Evolutionary conservation across 257 asterid genomes (phyloP).

Genomic region (Mentha longifolia): DNA sequence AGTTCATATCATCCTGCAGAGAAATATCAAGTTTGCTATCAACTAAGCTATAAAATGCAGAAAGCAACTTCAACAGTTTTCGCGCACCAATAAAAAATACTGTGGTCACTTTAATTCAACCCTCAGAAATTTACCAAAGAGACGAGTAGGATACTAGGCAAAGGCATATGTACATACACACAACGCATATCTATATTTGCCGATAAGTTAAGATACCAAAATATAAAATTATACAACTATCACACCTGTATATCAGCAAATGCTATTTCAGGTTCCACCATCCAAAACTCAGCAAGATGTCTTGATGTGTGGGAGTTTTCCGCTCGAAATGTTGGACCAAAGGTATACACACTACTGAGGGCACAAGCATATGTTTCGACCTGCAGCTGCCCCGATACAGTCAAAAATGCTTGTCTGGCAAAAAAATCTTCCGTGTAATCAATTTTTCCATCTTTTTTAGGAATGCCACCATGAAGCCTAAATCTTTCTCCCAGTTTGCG

Average conservation of each 20-base stretch:
- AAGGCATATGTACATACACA: background rate
- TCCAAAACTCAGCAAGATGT: slow-evolving; percentile 98
- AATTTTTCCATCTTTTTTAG: slow-evolving; percentile 78
- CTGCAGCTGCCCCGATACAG: slow-evolving; percentile 97
- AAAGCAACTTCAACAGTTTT: background rate
- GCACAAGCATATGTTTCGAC: slow-evolving; percentile 95
- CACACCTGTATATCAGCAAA: slow-evolving; percentile 88
- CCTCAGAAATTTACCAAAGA: background rate
- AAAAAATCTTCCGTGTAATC: slow-evolving; percentile 88
- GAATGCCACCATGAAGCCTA: slow-evolving; percentile 66
- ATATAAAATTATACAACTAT: slow-evolving; percentile 12
- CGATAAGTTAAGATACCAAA: no score
- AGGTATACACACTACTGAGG: slow-evolving; percentile 88
- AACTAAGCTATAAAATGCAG: background rate
- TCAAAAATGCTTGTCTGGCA: slow-evolving; percentile 88
- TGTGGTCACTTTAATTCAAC: background rate
- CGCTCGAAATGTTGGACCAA: slow-evolving; percentile 97
- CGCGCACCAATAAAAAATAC: background rate
- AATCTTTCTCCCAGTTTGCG: slow-evolving; percentile 62
- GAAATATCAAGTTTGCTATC: slow-evolving; percentile 18
- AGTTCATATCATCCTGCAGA: slow-evolving; percentile 95
- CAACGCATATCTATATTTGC: background rate
- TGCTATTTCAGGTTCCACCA: slow-evolving; percentile 99
- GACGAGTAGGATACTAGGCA: background rate
- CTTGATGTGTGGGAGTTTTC: slow-evolving; percentile 93